A percentile compares a stretch with the other conserved stretches of the same genome.
Evolutionary conservation across 371 early-diverging fungal genomes (phyloP).

Genomic region (Lichtheimia hyalospora): DNA sequence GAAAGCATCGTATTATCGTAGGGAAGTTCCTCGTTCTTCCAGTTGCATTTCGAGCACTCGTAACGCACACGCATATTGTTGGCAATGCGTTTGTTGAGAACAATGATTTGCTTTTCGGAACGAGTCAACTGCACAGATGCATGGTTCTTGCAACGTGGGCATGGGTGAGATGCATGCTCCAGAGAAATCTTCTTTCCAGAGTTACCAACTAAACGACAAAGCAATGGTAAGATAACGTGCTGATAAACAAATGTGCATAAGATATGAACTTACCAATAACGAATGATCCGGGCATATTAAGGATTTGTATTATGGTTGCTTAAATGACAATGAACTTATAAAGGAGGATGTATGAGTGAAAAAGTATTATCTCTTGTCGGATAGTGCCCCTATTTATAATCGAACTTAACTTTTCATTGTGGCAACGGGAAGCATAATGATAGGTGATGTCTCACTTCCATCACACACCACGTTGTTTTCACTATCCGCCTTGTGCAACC

Average conservation of each 20-base stretch:
- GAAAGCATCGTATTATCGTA: constrained; percentile 14
- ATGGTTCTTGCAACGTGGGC: constrained; percentile 38
- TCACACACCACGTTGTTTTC: constrained; percentile 8
- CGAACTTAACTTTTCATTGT: constrained; percentile 2
- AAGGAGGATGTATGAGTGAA: neutral
- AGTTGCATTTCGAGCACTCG: constrained; percentile 43
- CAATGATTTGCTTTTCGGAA: constrained; percentile 35
- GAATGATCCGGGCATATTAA: constrained; percentile 14
- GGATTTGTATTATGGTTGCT: neutral
- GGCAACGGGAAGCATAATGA: constrained; percentile 4
- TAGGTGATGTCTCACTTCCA: constrained; percentile 4
- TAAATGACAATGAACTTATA: neutral
- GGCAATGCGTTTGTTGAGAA: constrained; percentile 38
- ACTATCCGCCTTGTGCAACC: constrained; percentile 3
- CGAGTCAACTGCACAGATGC: constrained; percentile 41
- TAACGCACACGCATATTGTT: constrained; percentile 42
- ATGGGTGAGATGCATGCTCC: constrained; percentile 35
- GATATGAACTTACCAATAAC: constrained; percentile 15
- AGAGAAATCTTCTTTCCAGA: constrained; percentile 39
- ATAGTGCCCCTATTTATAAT: neutral
- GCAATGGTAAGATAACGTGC: neutral
- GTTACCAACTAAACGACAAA: constrained; percentile 19
- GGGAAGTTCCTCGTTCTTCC: constrained; percentile 39
- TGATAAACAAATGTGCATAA: neutral
- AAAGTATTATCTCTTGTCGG: neutral